phyloP scores from a whole-genome alignment of 495 filamentous ascomycete species.

The Hyaloscypha finlandica region DNA sequence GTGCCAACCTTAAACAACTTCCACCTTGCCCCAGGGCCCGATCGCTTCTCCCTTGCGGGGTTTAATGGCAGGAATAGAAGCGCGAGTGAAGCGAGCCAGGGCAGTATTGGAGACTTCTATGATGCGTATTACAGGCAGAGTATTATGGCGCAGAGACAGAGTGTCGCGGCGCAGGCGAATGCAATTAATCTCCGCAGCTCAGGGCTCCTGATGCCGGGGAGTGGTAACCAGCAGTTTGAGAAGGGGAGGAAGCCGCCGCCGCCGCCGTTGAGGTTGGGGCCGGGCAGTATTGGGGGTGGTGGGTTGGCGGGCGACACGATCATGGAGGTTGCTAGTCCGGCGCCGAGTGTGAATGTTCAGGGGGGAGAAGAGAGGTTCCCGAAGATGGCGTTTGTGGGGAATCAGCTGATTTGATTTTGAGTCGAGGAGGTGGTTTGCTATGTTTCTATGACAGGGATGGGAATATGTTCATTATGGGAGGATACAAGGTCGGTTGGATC shows the following conservation, averaged over 20 bases:
- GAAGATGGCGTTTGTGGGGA: neutral
- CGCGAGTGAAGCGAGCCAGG: constrained; percentile 17
- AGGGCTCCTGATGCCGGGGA: neutral
- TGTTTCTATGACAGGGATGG: neutral
- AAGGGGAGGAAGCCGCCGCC: constrained; percentile 5
- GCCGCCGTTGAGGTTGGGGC: constrained; percentile 12
- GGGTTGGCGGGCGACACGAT: constrained; percentile 21
- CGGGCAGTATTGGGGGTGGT: constrained; percentile 2
- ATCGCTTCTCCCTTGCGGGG: neutral
- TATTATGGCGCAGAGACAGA: neutral
- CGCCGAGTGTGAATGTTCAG: neutral
- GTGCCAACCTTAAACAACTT: neutral
- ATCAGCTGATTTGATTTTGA: neutral
- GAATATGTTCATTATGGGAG: neutral
- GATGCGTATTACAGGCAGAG: constrained; percentile 27
- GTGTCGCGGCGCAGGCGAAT: neutral
- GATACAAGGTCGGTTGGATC: neutral
- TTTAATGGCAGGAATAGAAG: neutral
- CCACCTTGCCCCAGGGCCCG: neutral
- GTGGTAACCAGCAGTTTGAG: too few relatives aligned
- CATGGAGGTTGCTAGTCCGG: constrained; percentile 16
- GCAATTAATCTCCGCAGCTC: neutral
- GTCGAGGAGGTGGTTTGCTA: neutral
- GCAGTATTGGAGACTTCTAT: constrained; percentile 27
- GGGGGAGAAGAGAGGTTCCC: neutral